These are phyloP conservation scores for Fusarium torreyae DNA, from an alignment of 2,329 filamentous ascomycete species.

Conservation along the genomic window DNA sequence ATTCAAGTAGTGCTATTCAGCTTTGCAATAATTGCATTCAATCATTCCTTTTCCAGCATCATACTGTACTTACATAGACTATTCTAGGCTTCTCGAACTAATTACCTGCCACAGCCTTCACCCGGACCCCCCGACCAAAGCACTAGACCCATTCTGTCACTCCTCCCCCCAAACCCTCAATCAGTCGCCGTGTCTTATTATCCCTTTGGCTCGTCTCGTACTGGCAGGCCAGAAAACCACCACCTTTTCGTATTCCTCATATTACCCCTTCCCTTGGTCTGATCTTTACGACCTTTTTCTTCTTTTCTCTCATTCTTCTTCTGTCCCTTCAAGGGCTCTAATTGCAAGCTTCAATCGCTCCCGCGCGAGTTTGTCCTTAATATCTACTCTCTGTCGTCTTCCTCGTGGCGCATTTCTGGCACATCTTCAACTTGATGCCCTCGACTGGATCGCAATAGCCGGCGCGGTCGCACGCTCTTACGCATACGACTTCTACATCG, in stretches of 20 bases:
- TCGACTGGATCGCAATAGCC: slow-evolving; percentile 41
- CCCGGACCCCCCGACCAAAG: slow-evolving; percentile 28
- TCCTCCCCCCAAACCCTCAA: slow-evolving; percentile 43
- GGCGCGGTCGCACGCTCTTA: slow-evolving; percentile 35
- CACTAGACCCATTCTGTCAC: slow-evolving; percentile 41
- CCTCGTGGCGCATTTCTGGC: slow-evolving; percentile 29
- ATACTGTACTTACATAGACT: no score
- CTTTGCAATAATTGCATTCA: no score
- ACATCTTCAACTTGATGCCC: slow-evolving; percentile 46
- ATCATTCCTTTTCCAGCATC: no score
- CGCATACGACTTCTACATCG: slow-evolving; percentile 4
- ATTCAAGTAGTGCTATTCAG: no score
- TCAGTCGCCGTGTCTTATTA: slow-evolving; percentile 48
- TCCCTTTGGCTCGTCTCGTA: slow-evolving; percentile 43
- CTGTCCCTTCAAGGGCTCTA: slow-evolving; percentile 7
- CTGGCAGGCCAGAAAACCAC: slow-evolving; percentile 43
- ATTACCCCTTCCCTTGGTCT: slow-evolving; percentile 42
- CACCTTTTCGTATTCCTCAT: slow-evolving; percentile 45
- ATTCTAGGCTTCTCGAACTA: no score
- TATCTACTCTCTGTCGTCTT: slow-evolving; percentile 18
- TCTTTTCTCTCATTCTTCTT: slow-evolving; percentile 21
- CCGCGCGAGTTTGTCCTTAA: background rate
- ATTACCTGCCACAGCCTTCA: no score
- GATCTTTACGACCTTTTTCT: slow-evolving; percentile 31
- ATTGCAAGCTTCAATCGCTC: slow-evolving; percentile 3